These are phyloP conservation scores for Schrenkiella parvula DNA, from an alignment of 345 rosid species.

Conservation along the genomic window DNA sequence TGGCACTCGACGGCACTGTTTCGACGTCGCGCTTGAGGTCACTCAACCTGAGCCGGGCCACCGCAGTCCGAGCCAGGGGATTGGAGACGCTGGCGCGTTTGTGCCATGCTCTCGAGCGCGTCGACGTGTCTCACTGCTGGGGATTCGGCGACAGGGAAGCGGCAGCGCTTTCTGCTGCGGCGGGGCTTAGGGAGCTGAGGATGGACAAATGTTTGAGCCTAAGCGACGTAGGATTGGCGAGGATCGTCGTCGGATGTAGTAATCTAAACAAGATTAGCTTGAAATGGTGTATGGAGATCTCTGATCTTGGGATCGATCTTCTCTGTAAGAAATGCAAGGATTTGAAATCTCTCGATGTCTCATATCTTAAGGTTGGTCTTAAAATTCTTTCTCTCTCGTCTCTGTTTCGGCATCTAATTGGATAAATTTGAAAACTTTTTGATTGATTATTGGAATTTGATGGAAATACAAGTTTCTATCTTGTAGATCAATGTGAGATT, in stretches of 20 bases:
- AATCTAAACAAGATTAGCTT: slow-evolving; percentile 68
- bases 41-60: slow-evolving; percentile 57
- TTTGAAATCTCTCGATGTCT: slow-evolving; percentile 68
- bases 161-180: slow-evolving; percentile 65
- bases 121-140: slow-evolving; percentile 74
- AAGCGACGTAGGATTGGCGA: slow-evolving; percentile 85
- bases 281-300: slow-evolving; percentile 95
- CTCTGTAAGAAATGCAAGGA: slow-evolving; percentile 67
- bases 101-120: slow-evolving; percentile 52
- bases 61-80: slow-evolving; percentile 58
- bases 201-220: slow-evolving; percentile 80
- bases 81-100: slow-evolving; percentile 53
- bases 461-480: background rate
- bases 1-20: slow-evolving; percentile 29
- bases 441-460: background rate
- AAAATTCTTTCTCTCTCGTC: background rate
- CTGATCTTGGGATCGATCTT: slow-evolving; percentile 77
- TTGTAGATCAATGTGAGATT: background rate
- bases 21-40: slow-evolving; percentile 36
- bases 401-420: background rate
- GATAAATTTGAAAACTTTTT: background rate
- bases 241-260: slow-evolving; percentile 63
- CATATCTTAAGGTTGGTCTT: slow-evolving; percentile 74
- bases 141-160: slow-evolving; percentile 81
- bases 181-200: slow-evolving; percentile 58